Percentiles rank a stretch among this genome's conserved stretches.
Evolutionary conservation across 73 alveolate species (phyloP).

Genomic region (Breviolum minutum): DNA sequence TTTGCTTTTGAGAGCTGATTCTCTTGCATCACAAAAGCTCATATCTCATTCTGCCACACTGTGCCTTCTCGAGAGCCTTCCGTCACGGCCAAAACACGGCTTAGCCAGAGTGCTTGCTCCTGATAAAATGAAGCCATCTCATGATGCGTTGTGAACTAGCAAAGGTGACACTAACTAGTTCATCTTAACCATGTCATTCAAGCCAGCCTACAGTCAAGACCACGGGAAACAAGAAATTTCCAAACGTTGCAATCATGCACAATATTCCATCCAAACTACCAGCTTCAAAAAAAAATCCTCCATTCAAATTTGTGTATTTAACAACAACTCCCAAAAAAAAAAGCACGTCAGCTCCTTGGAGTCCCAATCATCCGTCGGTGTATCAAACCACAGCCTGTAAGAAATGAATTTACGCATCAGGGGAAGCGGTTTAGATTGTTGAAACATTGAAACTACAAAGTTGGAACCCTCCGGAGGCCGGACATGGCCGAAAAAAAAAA

Average conservation of each 20-base stretch:
- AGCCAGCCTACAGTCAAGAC: not conserved
- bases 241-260: not conserved
- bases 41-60: not conserved
- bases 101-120: conserved; percentile 77
- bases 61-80: conserved; percentile 85
- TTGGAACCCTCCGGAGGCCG: not conserved
- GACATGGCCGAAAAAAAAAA: not conserved
- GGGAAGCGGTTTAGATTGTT: not conserved
- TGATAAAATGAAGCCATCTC: not conserved
- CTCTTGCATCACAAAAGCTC: not conserved
- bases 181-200: not conserved
- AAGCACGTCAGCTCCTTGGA: conserved; percentile 47
- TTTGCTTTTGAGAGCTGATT: not conserved
- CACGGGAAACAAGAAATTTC: not conserved
- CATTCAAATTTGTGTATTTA: too few relatives aligned
- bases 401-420: too few relatives aligned
- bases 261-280: not conserved
- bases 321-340: not conserved
- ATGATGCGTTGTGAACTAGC: too few relatives aligned
- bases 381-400: conserved; percentile 72
- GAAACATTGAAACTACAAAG: not conserved
- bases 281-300: not conserved
- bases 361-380: conserved; percentile 80
- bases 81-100: conserved; percentile 83
- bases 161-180: too few relatives aligned